phyloP scores from a whole-genome alignment of 2,329 filamentous ascomycete species.

The Aspergillus fumigatiaffinis region DNA sequence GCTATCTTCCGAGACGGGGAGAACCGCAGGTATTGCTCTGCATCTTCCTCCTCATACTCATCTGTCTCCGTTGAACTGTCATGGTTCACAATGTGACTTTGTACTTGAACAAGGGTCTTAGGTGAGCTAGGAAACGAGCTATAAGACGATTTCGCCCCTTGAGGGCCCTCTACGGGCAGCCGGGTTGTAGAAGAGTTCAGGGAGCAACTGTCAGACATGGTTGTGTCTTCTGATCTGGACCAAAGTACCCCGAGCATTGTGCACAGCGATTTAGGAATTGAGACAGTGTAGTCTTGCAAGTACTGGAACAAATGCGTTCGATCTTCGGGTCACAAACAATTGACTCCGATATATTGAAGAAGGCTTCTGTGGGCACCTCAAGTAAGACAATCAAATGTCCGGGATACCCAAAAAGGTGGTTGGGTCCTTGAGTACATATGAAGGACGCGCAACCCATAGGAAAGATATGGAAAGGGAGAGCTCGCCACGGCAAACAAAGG shows the following conservation, averaged over 20 bases:
- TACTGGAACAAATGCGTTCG: not conserved
- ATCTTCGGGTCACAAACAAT: not conserved
- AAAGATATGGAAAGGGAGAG: not conserved
- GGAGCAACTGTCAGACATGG: slow-evolving; percentile 10
- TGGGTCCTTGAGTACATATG: not conserved
- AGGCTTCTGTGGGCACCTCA: not conserved
- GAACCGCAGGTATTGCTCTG: slow-evolving; percentile 62
- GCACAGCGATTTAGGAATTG: not conserved
- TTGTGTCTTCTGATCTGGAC: not conserved
- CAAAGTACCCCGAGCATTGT: slow-evolving; percentile 4
- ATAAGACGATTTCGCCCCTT: slow-evolving; percentile 10
- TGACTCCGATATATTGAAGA: not conserved
- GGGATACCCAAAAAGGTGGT: not conserved
- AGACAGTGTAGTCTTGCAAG: not conserved
- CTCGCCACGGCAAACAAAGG: not conserved
- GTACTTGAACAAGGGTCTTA: slow-evolving; percentile 27
- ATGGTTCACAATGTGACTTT: slow-evolving; percentile 32
- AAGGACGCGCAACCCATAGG: not conserved
- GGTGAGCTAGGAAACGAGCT: slow-evolving; percentile 10
- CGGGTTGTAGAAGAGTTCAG: slow-evolving; percentile 10
- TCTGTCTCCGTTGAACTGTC: slow-evolving; percentile 24
- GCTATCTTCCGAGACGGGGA: slow-evolving; percentile 58
- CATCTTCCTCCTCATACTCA: slow-evolving; percentile 41
- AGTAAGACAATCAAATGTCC: not conserved
- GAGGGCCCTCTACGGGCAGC: slow-evolving; percentile 7